Evolutionary conservation across 2,329 filamentous ascomycete genomes (phyloP).

Genomic region (Aspergillus sclerotialis): DNA sequence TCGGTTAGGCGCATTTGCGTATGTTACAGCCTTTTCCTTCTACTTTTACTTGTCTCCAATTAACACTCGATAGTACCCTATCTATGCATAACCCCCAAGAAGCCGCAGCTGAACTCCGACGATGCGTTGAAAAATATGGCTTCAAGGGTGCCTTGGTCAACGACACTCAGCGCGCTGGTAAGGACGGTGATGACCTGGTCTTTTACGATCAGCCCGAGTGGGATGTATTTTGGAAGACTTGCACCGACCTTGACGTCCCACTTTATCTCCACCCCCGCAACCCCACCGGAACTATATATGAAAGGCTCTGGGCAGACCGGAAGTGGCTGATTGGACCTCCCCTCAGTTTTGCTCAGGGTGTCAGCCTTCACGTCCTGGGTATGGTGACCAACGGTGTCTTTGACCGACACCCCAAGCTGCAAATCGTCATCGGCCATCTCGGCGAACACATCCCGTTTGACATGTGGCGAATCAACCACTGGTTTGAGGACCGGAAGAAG

Average conservation of each 20-base stretch:
- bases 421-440: constrained; percentile 38
- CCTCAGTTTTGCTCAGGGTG: constrained; percentile 48
- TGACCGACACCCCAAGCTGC: constrained; percentile 35
- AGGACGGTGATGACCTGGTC: constrained; percentile 49
- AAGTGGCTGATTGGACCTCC: constrained; percentile 52
- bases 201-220: constrained; percentile 56
- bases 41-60: neutral
- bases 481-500: constrained; percentile 19
- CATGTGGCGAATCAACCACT: constrained; percentile 33
- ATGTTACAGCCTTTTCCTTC: neutral
- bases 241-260: constrained; percentile 51
- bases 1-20: constrained; percentile 12
- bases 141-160: constrained; percentile 55
- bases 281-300: constrained; percentile 46
- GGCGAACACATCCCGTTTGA: constrained; percentile 40
- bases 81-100: constrained; percentile 26
- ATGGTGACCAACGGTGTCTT: constrained; percentile 40
- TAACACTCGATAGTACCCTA: constrained; percentile 3
- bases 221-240: constrained; percentile 49
- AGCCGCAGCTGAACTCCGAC: constrained; percentile 21
- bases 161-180: constrained; percentile 50
- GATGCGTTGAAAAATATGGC: constrained; percentile 47
- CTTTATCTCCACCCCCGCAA: constrained; percentile 55
- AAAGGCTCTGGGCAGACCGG: constrained; percentile 49
- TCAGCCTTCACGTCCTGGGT: constrained; percentile 47